Conservation (phyloP, 2,329 filamentous ascomycete genomes). For the Alternaria metachromatica region DNA sequence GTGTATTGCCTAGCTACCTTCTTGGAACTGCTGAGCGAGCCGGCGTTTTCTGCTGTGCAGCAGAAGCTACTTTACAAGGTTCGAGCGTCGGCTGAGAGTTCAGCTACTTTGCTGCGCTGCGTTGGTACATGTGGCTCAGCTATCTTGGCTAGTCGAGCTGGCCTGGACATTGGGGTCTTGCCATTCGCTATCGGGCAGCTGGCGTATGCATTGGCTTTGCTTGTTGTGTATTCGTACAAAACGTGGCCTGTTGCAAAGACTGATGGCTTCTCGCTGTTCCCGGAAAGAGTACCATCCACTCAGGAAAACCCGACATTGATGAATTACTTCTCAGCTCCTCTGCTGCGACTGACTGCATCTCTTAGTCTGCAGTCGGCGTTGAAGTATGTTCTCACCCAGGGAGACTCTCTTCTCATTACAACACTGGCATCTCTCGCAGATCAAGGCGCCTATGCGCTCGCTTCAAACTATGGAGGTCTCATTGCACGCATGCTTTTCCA, state of each 20-base stretch:
- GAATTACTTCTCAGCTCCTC: constrained; percentile 67
- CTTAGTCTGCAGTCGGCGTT: constrained; percentile 87
- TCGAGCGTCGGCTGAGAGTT: constrained; percentile 82
- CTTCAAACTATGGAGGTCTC: constrained; percentile 89
- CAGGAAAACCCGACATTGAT: constrained; percentile 26
- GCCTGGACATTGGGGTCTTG: constrained; percentile 72
- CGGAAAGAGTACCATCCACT: constrained; percentile 51
- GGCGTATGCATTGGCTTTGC: constrained; percentile 72
- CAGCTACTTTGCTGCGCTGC: constrained; percentile 80
- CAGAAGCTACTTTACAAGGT: constrained; percentile 79
- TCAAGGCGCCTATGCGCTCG: constrained; percentile 90
- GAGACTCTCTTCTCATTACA: constrained; percentile 87
- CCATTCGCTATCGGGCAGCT: constrained; percentile 91
- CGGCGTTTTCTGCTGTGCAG: constrained; percentile 87
- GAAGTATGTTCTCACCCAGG: constrained; percentile 93
- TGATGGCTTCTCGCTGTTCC: constrained; percentile 73
- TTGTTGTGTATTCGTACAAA: constrained; percentile 72
- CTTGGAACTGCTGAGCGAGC: constrained; percentile 83
- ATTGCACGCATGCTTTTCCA: constrained; percentile 90
- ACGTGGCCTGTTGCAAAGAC: constrained; percentile 63
- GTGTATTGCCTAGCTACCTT: constrained; percentile 65
- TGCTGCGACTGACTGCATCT: constrained; percentile 77
- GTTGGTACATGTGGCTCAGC: constrained; percentile 74
- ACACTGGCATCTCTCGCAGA: constrained; percentile 76
- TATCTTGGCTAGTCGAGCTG: constrained; percentile 64